Evolutionary conservation across 1,139 yeast genomes (phyloP).

Genomic region (Taphrina sp.): DNA sequence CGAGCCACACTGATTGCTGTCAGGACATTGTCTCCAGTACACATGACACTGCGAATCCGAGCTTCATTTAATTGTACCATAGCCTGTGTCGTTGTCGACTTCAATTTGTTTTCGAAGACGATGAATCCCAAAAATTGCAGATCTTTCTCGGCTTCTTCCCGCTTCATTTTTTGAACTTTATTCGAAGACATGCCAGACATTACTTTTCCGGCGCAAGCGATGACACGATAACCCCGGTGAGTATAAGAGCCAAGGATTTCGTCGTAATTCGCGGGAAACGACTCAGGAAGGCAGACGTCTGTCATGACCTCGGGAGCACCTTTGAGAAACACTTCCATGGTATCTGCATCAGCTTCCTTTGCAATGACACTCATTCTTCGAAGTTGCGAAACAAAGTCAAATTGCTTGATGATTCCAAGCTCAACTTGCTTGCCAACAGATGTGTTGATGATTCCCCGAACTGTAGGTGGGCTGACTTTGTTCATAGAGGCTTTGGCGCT

Average conservation of each 20-base stretch:
- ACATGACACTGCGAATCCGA: slow-evolving; percentile 80
- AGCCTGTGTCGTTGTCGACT: slow-evolving; percentile 63
- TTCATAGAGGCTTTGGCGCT: slow-evolving; percentile 40
- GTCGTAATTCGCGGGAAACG: slow-evolving; percentile 73
- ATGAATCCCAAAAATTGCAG: slow-evolving; percentile 82
- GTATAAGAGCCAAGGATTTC: slow-evolving; percentile 78
- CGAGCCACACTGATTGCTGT: slow-evolving; percentile 92
- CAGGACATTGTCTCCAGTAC: slow-evolving; percentile 93
- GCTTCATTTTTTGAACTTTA: slow-evolving; percentile 46
- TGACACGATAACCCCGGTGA: slow-evolving; percentile 89
- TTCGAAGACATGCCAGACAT: slow-evolving; percentile 50
- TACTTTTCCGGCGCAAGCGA: slow-evolving; percentile 80
- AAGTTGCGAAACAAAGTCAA: slow-evolving; percentile 77
- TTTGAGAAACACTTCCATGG: slow-evolving; percentile 62
- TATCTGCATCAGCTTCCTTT: slow-evolving; percentile 44
- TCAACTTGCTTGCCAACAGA: slow-evolving; percentile 37
- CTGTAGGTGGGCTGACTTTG: slow-evolving; percentile 23
- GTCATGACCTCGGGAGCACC: slow-evolving; percentile 98
- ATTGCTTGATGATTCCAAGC: slow-evolving; percentile 63
- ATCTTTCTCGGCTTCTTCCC: slow-evolving; percentile 67
- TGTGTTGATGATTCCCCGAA: background rate
- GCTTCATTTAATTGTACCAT: slow-evolving; percentile 63
- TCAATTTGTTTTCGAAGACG: slow-evolving; percentile 85
- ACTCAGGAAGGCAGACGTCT: slow-evolving; percentile 65
- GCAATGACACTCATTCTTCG: slow-evolving; percentile 89